Evolutionary conservation across 805 yeast genomes (phyloP).

Genomic region (Zygoascus flipseniorum): DNA sequence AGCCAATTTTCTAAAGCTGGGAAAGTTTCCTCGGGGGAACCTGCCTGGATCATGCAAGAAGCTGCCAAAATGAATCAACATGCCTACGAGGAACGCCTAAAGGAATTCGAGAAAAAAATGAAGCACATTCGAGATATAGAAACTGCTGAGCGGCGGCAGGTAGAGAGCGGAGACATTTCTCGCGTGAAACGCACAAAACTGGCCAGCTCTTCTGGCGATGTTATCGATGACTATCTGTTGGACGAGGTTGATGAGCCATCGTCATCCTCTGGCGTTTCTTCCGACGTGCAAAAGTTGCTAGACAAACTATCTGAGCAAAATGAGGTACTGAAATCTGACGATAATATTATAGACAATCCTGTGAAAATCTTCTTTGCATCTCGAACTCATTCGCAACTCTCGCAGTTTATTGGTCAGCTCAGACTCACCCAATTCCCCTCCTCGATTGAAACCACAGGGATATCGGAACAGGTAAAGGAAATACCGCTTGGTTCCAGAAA

Average conservation of each 20-base stretch:
- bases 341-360: slow-evolving; percentile 24
- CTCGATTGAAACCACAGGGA: slow-evolving; percentile 27
- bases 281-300: slow-evolving; percentile 44
- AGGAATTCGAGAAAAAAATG: slow-evolving; percentile 20
- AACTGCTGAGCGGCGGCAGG: slow-evolving; percentile 8
- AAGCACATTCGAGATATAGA: slow-evolving; percentile 11
- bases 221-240: slow-evolving; percentile 17
- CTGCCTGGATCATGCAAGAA: slow-evolving; percentile 55
- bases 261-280: slow-evolving; percentile 21
- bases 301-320: slow-evolving; percentile 30
- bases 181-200: slow-evolving; percentile 13
- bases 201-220: slow-evolving; percentile 1
- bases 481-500: slow-evolving; percentile 75
- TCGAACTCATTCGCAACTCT: slow-evolving; percentile 83
- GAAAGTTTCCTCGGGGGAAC: slow-evolving; percentile 41
- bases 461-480: slow-evolving; percentile 51
- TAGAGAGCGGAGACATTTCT: slow-evolving; percentile 6
- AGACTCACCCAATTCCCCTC: slow-evolving; percentile 55
- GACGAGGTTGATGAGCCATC: slow-evolving; percentile 27
- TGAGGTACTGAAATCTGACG: slow-evolving; percentile 7
- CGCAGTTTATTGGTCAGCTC: slow-evolving; percentile 71
- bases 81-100: slow-evolving; percentile 12
- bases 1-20: slow-evolving; percentile 12
- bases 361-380: slow-evolving; percentile 63
- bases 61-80: slow-evolving; percentile 23